Conservation (phyloP, 2,329 filamentous ascomycete genomes). For the Sporothrix humicola region DNA sequence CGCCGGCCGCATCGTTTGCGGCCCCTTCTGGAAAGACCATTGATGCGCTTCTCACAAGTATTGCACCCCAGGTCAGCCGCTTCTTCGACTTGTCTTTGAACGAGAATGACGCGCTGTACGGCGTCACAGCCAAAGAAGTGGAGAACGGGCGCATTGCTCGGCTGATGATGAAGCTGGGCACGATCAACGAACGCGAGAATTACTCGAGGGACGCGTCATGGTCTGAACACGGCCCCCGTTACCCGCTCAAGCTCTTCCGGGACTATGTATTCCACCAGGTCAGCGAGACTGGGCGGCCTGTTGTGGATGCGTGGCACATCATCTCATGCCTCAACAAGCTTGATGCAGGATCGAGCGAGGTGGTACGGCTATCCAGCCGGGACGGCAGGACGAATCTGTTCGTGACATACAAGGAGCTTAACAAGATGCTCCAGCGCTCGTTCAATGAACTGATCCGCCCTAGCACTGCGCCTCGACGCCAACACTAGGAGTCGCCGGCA, state of each 20-base stretch:
- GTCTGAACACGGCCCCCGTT: slow-evolving; percentile 92
- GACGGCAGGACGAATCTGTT: slow-evolving; percentile 91
- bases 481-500: slow-evolving; percentile 24
- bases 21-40: slow-evolving; percentile 68
- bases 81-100: slow-evolving; percentile 82
- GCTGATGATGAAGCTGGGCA: slow-evolving; percentile 78
- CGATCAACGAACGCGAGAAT: slow-evolving; percentile 79
- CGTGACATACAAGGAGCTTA: slow-evolving; percentile 88
- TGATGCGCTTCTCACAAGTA: slow-evolving; percentile 77
- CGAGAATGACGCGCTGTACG: slow-evolving; percentile 73
- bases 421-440: slow-evolving; percentile 63
- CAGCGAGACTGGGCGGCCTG: slow-evolving; percentile 79
- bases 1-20: slow-evolving; percentile 50
- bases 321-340: slow-evolving; percentile 87
- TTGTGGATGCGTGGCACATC: slow-evolving; percentile 87
- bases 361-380: slow-evolving; percentile 81
- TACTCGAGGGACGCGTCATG: slow-evolving; percentile 74
- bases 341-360: slow-evolving; percentile 87
- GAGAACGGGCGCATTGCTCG: slow-evolving; percentile 89
- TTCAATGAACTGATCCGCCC: slow-evolving; percentile 60
- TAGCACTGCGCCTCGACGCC: slow-evolving; percentile 29
- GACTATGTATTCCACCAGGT: slow-evolving; percentile 98
- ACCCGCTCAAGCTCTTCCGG: slow-evolving; percentile 90
- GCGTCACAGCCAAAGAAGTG: slow-evolving; percentile 76
- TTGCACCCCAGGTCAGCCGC: slow-evolving; percentile 76